phyloP scores from a whole-genome alignment of 2,329 filamentous ascomycete species.

The Grosmannia penicillata region DNA sequence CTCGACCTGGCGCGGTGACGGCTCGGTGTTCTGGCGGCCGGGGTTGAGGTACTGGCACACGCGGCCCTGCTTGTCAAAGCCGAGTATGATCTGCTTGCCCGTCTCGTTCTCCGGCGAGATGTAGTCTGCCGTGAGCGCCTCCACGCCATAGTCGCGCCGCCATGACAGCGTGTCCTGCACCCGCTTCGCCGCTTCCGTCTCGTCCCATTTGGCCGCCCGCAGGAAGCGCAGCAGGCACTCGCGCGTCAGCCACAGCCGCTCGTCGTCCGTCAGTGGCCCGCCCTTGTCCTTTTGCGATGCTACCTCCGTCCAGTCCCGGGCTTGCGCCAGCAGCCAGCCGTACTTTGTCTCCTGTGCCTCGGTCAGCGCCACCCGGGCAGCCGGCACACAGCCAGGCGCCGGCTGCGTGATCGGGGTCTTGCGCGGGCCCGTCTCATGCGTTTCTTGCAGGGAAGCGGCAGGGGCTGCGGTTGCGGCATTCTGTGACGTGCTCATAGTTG shows the following conservation, averaged over 20 bases:
- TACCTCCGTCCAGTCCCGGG: constrained; percentile 56
- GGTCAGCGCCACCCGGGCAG: constrained; percentile 45
- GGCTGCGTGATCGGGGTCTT: constrained; percentile 40
- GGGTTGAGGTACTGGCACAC: constrained; percentile 87
- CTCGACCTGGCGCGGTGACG: constrained; percentile 73
- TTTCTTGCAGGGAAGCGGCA: constrained; percentile 7
- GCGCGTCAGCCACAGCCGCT: constrained; percentile 79
- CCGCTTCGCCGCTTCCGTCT: constrained; percentile 62
- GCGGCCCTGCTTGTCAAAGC: constrained; percentile 73
- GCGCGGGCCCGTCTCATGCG: constrained; percentile 10
- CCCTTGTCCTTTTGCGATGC: constrained; percentile 40
- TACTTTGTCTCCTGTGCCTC: constrained; percentile 74
- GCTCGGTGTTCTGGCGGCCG: constrained; percentile 81
- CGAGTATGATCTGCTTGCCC: constrained; percentile 82
- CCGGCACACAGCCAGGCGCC: constrained; percentile 40
- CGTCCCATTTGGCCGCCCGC: constrained; percentile 81
- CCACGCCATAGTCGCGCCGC: constrained; percentile 80
- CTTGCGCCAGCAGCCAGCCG: constrained; percentile 55
- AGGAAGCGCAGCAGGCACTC: constrained; percentile 91
- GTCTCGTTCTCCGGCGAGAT: constrained; percentile 92
- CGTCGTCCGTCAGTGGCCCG: constrained; percentile 58
- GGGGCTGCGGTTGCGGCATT: not conserved
- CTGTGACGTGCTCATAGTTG: constrained; percentile 3
- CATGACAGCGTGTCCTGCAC: constrained; percentile 69
- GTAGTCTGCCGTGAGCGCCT: constrained; percentile 67